Evolutionary conservation across 2,329 filamentous ascomycete genomes (phyloP).

Genomic region (Beauveria australis): DNA sequence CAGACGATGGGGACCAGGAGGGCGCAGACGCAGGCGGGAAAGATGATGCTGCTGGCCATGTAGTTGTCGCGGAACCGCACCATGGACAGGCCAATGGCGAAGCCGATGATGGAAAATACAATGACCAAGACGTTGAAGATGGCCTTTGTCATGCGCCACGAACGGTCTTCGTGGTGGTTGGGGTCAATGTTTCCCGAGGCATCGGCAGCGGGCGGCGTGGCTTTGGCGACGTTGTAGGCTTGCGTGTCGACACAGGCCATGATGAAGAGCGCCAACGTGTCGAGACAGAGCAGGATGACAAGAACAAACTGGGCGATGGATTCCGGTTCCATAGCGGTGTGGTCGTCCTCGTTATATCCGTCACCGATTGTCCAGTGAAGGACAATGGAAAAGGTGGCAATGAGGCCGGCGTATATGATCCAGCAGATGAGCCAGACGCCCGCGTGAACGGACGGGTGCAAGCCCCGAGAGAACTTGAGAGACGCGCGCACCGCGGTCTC

Average conservation of each 20-base stretch:
- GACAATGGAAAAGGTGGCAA: background rate
- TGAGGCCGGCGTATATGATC: background rate
- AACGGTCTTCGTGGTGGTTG: background rate
- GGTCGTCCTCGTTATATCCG: background rate
- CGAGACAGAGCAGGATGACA: background rate
- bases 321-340: no score
- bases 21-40: background rate
- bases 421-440: slow-evolving; percentile 7
- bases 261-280: background rate
- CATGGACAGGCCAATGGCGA: slow-evolving; percentile 22
- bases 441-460: slow-evolving; percentile 3
- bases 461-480: background rate
- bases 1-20: slow-evolving; percentile 26
- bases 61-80: background rate
- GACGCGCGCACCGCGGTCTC: background rate
- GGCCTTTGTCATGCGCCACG: slow-evolving; percentile 24
- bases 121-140: slow-evolving; percentile 21
- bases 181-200: background rate
- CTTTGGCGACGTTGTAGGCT: background rate
- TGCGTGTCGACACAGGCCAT: background rate
- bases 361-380: background rate
- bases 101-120: slow-evolving; percentile 19
- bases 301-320: background rate
- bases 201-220: background rate
- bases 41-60: background rate